A percentile compares a stretch with the other conserved stretches of the same genome.
Evolutionary conservation across 2,329 filamentous ascomycete genomes (phyloP).

Genomic region (Fusarium tjaetaba): DNA sequence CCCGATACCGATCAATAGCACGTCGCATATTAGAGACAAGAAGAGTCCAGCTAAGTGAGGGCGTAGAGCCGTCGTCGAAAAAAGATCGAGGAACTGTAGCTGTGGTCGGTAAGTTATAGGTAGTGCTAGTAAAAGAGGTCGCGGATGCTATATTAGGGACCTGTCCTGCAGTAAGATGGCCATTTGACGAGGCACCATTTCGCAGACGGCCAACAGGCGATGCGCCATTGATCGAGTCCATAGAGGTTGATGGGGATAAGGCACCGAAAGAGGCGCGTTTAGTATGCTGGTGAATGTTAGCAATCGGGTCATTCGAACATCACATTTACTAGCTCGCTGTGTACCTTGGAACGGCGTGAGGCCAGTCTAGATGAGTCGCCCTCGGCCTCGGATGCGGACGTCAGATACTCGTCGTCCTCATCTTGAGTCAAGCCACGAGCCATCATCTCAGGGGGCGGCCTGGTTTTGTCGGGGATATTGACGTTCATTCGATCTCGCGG

Average conservation of each 20-base stretch:
- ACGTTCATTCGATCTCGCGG: slow-evolving; percentile 90
- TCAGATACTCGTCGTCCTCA: slow-evolving; percentile 87
- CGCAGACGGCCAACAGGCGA: slow-evolving; percentile 68
- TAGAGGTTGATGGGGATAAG: slow-evolving; percentile 86
- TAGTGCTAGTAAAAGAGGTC: slow-evolving; percentile 69
- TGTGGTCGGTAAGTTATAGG: slow-evolving; percentile 66
- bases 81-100: slow-evolving; percentile 80
- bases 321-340: slow-evolving; percentile 34
- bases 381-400: slow-evolving; percentile 87
- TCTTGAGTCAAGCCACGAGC: slow-evolving; percentile 82
- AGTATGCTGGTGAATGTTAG: slow-evolving; percentile 57
- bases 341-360: slow-evolving; percentile 75
- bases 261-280: slow-evolving; percentile 76
- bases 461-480: slow-evolving; percentile 86
- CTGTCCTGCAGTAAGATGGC: slow-evolving; percentile 49
- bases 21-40: slow-evolving; percentile 93
- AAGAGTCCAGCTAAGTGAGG: slow-evolving; percentile 86
- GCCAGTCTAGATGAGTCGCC: slow-evolving; percentile 75
- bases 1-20: slow-evolving; percentile 88
- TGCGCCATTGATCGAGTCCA: slow-evolving; percentile 85
- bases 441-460: slow-evolving; percentile 91
- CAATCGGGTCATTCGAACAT: not conserved
- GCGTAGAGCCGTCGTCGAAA: slow-evolving; percentile 86
- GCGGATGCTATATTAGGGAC: slow-evolving; percentile 66
- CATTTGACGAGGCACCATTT: slow-evolving; percentile 64